Percentiles rank a stretch among this genome's conserved stretches.
Evolutionary conservation across 352 stramenopile genomes (phyloP).

Genomic region (Thalassiosira livingstoniorum): DNA sequence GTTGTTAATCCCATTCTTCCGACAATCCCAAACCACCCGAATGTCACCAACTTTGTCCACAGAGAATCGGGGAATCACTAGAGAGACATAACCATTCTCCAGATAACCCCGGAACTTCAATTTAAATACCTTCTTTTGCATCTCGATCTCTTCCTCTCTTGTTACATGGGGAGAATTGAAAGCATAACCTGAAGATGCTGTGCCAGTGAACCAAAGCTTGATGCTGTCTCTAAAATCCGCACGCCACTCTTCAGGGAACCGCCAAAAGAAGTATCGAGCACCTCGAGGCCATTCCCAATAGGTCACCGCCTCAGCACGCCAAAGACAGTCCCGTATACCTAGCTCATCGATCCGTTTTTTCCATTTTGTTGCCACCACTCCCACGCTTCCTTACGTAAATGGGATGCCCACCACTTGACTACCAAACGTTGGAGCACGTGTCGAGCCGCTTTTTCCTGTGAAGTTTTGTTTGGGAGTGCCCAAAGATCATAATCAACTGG

Average conservation of each 20-base stretch:
- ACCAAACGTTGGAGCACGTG: conserved; percentile 3
- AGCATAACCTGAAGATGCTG: not conserved
- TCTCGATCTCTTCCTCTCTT: conserved; percentile 5
- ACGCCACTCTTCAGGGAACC: conserved; percentile 27
- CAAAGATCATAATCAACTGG: conserved; percentile 37
- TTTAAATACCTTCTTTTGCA: conserved; percentile 37
- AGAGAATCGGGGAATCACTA: conserved; percentile 46
- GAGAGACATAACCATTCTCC: not conserved
- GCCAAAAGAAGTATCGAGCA: conserved; percentile 45
- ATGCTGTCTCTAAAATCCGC: conserved; percentile 28
- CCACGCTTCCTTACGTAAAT: not conserved
- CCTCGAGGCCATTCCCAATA: conserved; percentile 59
- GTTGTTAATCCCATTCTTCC: conserved; percentile 11
- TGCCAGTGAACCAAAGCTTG: not conserved
- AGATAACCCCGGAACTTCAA: conserved; percentile 36
- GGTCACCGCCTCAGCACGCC: not conserved
- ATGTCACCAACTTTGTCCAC: conserved; percentile 50
- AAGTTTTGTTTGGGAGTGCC: conserved; percentile 18
- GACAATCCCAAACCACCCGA: conserved; percentile 29
- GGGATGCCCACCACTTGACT: conserved; percentile 1
- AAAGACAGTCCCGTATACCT: conserved; percentile 24
- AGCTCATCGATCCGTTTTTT: not conserved
- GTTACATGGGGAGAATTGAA: not conserved
- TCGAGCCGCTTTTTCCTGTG: not conserved
- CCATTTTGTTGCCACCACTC: not conserved